Evolutionary conservation across 208 protist genomes (phyloP), one percentile per base, ranked within the genome.

Genomic region (Wallacemonas sp.): DNA sequence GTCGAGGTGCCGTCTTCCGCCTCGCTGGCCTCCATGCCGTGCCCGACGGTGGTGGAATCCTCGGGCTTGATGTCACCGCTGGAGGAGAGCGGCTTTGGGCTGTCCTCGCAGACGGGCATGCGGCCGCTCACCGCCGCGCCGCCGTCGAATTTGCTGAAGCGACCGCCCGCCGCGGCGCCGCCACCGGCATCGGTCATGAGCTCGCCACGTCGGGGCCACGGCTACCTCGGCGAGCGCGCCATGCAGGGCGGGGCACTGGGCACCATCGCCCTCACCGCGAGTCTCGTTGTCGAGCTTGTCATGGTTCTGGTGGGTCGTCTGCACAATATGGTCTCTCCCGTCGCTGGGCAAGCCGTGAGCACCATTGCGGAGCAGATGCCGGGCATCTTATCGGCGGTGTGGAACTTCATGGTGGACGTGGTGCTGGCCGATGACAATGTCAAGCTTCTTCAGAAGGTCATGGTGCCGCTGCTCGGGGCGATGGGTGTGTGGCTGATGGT

Each of bases 361-460:
- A 29, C 41, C 20, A 3, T 42, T 11, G 2, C 32, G 31, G 55
- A 61, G 32, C 55, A 61, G 38, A 41, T 42, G 16, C 33, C 33
- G 12, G n/a, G 33, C 31, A 5, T 61, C 33, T 11, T 42, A 4
- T 41, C 33, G 11, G 10, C 16, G 14, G 18, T 42, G 18, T 45
- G 38, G 33, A 25, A 45, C 33, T 44, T 41, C 11, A 10, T 41
- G 55, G 55, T 61, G 31, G 55, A 61, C 41, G 42, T 67, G 32
- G 33, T 81, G 46, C 68, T 81, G 3, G 76, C 76, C n/a, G 49
- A 69, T 28, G 65, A 75, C 7, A 80, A 80, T 41, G 74, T 80
- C 26, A 59, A 29, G 39, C 33, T 69, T 32, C 61, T 80, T 41
- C 65, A 72, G 55, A 62, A 38, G 45, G 63, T 76, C 36, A 63